A percentile compares a stretch with the other conserved stretches of the same genome.
These are phyloP conservation scores for Botrytis squamosa DNA, from an alignment of 2,329 filamentous ascomycete genomes.

Conservation along the genomic window DNA sequence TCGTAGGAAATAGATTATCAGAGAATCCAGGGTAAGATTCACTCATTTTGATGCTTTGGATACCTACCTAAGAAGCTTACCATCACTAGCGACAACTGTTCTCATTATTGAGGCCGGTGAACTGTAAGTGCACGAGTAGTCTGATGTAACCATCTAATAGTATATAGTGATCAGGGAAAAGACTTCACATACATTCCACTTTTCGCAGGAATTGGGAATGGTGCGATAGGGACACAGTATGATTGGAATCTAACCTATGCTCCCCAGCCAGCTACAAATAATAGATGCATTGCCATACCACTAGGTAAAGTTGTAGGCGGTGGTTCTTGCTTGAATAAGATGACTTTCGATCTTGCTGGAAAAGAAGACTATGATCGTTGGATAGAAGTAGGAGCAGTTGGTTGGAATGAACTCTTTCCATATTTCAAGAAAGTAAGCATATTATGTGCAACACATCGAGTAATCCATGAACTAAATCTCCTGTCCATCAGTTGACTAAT, in stretches of 20 bases:
- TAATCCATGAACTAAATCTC: not conserved
- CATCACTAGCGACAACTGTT: slow-evolving; percentile 2
- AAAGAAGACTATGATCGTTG: slow-evolving; percentile 42
- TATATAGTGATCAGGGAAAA: slow-evolving; percentile 16
- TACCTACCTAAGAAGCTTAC: not conserved
- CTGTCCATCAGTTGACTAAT: slow-evolving; percentile 1
- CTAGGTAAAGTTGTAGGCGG: slow-evolving; percentile 42
- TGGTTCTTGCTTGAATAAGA: slow-evolving; percentile 39
- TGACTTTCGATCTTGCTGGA: slow-evolving; percentile 31
- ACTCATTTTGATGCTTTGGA: not conserved
- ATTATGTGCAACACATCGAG: not conserved
- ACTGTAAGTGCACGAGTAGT: slow-evolving; percentile 6
- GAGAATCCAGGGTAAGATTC: slow-evolving; percentile 13
- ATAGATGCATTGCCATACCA: slow-evolving; percentile 29
- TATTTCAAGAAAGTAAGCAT: slow-evolving; percentile 17
- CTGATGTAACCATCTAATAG: not conserved
- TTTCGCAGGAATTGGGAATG: not conserved
- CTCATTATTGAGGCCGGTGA: slow-evolving; percentile 21
- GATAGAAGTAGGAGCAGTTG: slow-evolving; percentile 45
- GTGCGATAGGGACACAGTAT: slow-evolving; percentile 39
- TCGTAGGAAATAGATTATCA: slow-evolving; percentile 19
- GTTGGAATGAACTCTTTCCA: slow-evolving; percentile 37
- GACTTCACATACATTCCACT: slow-evolving; percentile 18
- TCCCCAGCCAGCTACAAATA: slow-evolving; percentile 39
- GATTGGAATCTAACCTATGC: slow-evolving; percentile 45